A percentile compares a stretch with the other conserved stretches of the same genome.
These are phyloP conservation scores for Effrenium voratum DNA, from an alignment of 73 alveolate genomes.

Conservation along the genomic window DNA sequence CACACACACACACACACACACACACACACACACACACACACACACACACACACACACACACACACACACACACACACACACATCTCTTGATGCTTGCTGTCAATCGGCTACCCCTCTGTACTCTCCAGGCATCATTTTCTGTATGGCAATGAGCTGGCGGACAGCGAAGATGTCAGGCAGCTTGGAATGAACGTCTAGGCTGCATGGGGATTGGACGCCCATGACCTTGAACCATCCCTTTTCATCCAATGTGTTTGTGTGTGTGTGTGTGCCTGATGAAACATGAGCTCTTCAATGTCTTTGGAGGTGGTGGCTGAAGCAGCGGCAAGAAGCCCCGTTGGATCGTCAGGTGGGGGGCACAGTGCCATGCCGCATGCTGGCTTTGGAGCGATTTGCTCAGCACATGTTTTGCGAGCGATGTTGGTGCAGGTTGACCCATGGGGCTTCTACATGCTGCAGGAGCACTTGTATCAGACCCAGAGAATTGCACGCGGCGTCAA, in stretches of 20 bases:
- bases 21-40: conserved; percentile 88
- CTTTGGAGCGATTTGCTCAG: not conserved
- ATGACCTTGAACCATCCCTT: not conserved
- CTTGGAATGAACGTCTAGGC: not conserved
- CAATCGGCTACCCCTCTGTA: not conserved
- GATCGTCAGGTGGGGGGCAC: conserved; percentile 27
- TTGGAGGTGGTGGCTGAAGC: conserved; percentile 81
- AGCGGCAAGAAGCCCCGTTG: conserved; percentile 58
- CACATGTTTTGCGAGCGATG: not conserved
- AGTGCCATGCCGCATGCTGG: not conserved
- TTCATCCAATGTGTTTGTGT: not conserved
- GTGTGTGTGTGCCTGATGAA: not conserved
- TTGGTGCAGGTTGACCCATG: conserved; percentile 62
- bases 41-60: conserved; percentile 87
- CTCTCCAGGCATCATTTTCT: conserved; percentile 49
- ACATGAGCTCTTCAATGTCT: not conserved
- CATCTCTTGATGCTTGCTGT: not conserved
- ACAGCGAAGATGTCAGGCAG: conserved; percentile 74
- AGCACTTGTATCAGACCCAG: conserved; percentile 18
- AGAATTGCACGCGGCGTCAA: not conserved
- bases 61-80: conserved; percentile 83
- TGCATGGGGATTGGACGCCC: not conserved
- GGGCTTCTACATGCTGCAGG: conserved; percentile 72
- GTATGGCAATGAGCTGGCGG: conserved; percentile 78
- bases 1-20: conserved; percentile 84